Base-by-base conservation (phyloP, 495 filamentous ascomycete genomes). In the Staphylotrichum longicolle region DNA sequence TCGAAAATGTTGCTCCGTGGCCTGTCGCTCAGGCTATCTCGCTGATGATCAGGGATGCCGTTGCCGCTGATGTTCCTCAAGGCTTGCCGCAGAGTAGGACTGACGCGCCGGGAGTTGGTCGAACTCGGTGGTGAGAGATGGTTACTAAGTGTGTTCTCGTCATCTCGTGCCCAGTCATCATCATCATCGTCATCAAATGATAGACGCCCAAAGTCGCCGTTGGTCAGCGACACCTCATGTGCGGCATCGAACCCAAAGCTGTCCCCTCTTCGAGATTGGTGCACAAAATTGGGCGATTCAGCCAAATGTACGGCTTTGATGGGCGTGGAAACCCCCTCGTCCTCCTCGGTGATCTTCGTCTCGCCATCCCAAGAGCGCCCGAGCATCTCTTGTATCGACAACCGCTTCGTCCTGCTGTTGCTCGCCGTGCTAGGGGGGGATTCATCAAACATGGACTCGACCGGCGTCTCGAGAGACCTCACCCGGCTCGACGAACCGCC, bases 381-480 rank as follows among this genome's bases (percentile, higher is more conserved):
- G 7, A 82, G 53, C 37, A 82, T 80, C 56, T 80, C 79, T 50
- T 85, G 80, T 32, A 89, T 79, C 9, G 83, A 83, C 42, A 82
- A 68, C 44, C 86, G 70, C 71, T 85, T 88, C 44, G 82, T 77
- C 63, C 83, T 85, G 40, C 66, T 77, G 63, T 82, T 74, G 47
- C 78, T 73, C 5, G 79, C 68, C 6, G 77, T 77, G 52, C 75
- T 73, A 10, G 87, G 82, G 35, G 83, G 85, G 14, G 86, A 86
- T 56, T 90, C 86, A 72, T 96, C 86, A 75, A 97, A 97, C 76
- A 97, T 91, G 3, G 85, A 88, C 60, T 97, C 91, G 34, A 96
- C 82, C 4, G 87, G 86, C 51, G 80, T 74, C 59, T 83, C 80
- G 30, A 78, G 74, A n/a, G 77, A 75, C 56, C 76, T 72, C 61